Evolutionary conservation across 805 yeast species (phyloP).

Genomic region (Grigorovia humatica): DNA sequence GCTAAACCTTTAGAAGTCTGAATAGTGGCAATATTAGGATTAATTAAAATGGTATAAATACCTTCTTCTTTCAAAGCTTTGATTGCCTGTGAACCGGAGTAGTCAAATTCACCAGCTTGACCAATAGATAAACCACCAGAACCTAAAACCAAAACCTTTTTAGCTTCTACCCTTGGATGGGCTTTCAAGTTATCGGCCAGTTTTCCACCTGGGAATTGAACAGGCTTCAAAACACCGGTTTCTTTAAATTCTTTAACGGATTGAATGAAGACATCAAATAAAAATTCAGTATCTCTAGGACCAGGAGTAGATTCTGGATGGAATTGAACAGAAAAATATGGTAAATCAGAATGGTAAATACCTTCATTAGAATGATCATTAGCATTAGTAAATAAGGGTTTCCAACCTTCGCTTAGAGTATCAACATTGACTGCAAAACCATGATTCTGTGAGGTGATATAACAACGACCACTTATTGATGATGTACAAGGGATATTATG

Average conservation of each 20-base stretch:
- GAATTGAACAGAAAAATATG: conserved; percentile 95
- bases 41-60: conserved; percentile 87
- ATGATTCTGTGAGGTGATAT: conserved; percentile 97
- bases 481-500: conserved; percentile 96
- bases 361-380: conserved; percentile 98
- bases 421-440: conserved; percentile 91
- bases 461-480: conserved; percentile 85
- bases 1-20: conserved; percentile 98
- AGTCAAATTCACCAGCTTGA: conserved; percentile 99
- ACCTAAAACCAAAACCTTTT: conserved; percentile 89
- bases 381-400: conserved; percentile 88
- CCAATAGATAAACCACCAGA: conserved; percentile 98
- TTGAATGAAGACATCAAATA: conserved; percentile 85
- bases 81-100: conserved; percentile 98
- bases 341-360: conserved; percentile 79
- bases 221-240: conserved; percentile 49
- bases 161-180: conserved; percentile 71
- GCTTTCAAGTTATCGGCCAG: conserved; percentile 61
- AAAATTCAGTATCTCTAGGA: conserved; percentile 96
- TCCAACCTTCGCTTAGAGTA: conserved; percentile 73
- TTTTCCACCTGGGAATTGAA: conserved; percentile 85
- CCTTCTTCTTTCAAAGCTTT: conserved; percentile 98
- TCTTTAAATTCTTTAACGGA: conserved; percentile 59
- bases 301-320: conserved; percentile 99
- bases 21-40: conserved; percentile 96